A percentile compares a stretch with the other conserved stretches of the same genome.
Conservation (phyloP, 345 rosid species). For the Brassica napus region Da-Ae NC_063435.1:25738501-25739000, state of each 20-base stretch:
- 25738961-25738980: slow-evolving; percentile 41
- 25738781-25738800: slow-evolving; percentile 34
- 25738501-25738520: slow-evolving; percentile 56
- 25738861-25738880: slow-evolving; percentile 42
- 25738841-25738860: slow-evolving; percentile 39
- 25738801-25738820: slow-evolving; percentile 39
- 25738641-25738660: slow-evolving; percentile 43
- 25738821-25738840: slow-evolving; percentile 69
- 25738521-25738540: slow-evolving; percentile 82
- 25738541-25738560: slow-evolving; percentile 49
- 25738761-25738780: slow-evolving; percentile 41
- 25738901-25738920: slow-evolving; percentile 48
- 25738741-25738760: slow-evolving; percentile 25
- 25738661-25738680: slow-evolving; percentile 35
- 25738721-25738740: slow-evolving; percentile 37
- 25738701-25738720: slow-evolving; percentile 37
- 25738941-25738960: slow-evolving; percentile 51
- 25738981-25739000: slow-evolving; percentile 40
- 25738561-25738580: slow-evolving; percentile 52
- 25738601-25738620: slow-evolving; percentile 41
- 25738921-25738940: slow-evolving; percentile 40
- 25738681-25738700: slow-evolving; percentile 31
- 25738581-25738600: slow-evolving; percentile 49
- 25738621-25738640: not conserved
- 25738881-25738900: slow-evolving; percentile 66